Evolutionary conservation across 208 protist genomes (phyloP).

Genomic region (Acanthamoeba comandoni): DNA sequence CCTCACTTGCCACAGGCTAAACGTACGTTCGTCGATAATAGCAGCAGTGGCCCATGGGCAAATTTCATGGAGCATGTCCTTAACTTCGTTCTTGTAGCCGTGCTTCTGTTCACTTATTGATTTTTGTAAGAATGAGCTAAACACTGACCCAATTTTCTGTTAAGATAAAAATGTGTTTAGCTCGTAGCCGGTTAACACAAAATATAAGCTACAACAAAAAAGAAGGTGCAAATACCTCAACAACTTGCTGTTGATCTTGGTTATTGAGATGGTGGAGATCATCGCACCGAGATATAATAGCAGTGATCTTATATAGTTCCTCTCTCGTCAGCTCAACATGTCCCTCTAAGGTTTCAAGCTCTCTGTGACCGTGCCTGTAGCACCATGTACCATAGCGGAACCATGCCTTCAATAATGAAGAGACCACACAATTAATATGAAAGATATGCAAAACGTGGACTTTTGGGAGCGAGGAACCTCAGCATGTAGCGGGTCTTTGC

Average conservation of each 20-base stretch:
- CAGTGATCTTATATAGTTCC: conserved; percentile 31
- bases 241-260: neutral
- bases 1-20: neutral
- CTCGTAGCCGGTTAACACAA: too few species aligned
- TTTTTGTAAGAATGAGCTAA: conserved; percentile 14
- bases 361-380: conserved; percentile 43
- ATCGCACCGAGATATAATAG: conserved; percentile 3
- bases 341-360: neutral
- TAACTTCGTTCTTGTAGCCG: conserved; percentile 12
- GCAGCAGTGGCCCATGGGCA: conserved; percentile 3
- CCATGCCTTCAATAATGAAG: neutral
- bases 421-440: neutral
- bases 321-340: conserved; percentile 2
- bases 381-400: conserved; percentile 55
- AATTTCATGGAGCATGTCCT: neutral
- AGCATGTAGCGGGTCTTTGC: conserved; percentile 12
- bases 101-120: conserved; percentile 21
- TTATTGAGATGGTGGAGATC: conserved; percentile 22
- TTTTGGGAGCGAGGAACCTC: neutral
- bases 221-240: neutral
- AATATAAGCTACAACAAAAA: neutral
- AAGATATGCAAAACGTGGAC: neutral
- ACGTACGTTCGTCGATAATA: conserved; percentile 15
- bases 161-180: neutral
- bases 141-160: neutral